Base-by-base conservation (phyloP, 2,329 filamentous ascomycete genomes). In the Chrysosporium keratinophilum region DNA sequence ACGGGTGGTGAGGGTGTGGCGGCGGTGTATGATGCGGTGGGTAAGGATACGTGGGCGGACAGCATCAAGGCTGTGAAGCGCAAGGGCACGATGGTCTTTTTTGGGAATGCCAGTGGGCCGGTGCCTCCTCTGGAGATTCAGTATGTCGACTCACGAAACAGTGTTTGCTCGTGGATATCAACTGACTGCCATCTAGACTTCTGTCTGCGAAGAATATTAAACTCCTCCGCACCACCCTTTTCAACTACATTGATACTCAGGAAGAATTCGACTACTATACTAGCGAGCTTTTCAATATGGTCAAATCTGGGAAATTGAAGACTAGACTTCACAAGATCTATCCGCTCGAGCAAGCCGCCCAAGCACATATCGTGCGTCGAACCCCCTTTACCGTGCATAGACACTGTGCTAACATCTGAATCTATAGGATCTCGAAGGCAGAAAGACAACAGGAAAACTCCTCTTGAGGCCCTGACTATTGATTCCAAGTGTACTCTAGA, bases 11-110 rank as follows among this genome's bases (percentile, higher is more conserved):
- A 81, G 56, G 90, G 90, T 6, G 83, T 85, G 1, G 79, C 81
- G 58, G 88, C 84, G 9, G 84, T 95, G 28, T 94, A 88, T 65
- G 89, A 95, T 66, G 86, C 87, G 5, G 87, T 95, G 2, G 90
- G 89, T 11, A 88, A 88, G 72, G 77, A 78, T 47, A 95, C 90
- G 0, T 95, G 93, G 71, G 87, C 95, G 61, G 76, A 80, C 17
- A 85, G 84, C 63, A 67, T 95, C 59, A 81, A 89, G 59, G 79
- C 82, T 61, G 76, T 91, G 52, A 85, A 83, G 60, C 69, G 83
- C 58, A 94, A 94, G 74, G 90, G 88, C 4, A 84, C 77, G 1
- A 71, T 95, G 62, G 77, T 88, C 23, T 84, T 81, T 47, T 94
- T 90, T 70, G 88, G 88, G 2, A 94, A 94, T 70, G 85, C 87